Evolutionary conservation across 805 yeast species (phyloP).

Genomic region (Yamadazyma tumulicola): DNA sequence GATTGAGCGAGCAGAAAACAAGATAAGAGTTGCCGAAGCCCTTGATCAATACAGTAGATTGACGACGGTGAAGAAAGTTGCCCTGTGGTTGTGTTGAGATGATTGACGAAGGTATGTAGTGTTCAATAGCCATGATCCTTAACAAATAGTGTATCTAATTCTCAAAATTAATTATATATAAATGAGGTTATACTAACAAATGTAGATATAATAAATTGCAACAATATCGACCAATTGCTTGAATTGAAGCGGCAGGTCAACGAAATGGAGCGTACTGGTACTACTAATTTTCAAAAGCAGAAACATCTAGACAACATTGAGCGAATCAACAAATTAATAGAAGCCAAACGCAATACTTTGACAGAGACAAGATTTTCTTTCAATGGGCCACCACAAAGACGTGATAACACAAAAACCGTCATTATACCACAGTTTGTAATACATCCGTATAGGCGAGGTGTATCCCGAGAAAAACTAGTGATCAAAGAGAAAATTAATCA

Average conservation of each 20-base stretch:
- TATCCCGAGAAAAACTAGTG: neutral
- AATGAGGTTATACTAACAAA: neutral
- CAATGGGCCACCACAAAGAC: slow-evolving; percentile 26
- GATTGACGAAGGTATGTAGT: too few relatives aligned
- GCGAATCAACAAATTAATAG: slow-evolving; percentile 18
- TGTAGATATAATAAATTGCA: slow-evolving; percentile 1
- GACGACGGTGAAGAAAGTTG: too few relatives aligned
- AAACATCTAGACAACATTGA: slow-evolving; percentile 17
- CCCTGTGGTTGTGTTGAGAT: too few relatives aligned
- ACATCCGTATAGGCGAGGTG: slow-evolving; percentile 2
- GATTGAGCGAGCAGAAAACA: neutral
- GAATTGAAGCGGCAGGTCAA: neutral
- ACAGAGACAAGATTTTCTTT: slow-evolving; percentile 21
- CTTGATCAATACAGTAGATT: too few relatives aligned
- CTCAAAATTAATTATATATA: too few relatives aligned
- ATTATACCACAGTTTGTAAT: neutral
- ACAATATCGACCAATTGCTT: neutral
- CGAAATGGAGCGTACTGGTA: neutral
- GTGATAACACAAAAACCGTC: too few relatives aligned
- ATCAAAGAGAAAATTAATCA: slow-evolving; percentile 1
- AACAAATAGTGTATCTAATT: too few relatives aligned
- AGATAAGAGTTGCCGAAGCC: neutral
- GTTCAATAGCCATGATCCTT: too few relatives aligned
- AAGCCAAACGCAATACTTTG: slow-evolving; percentile 15
- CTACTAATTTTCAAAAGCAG: slow-evolving; percentile 19